Base-by-base conservation (phyloP, 2,329 filamentous ascomycete genomes). In the Aspergillus pseudoterreus region DNA sequence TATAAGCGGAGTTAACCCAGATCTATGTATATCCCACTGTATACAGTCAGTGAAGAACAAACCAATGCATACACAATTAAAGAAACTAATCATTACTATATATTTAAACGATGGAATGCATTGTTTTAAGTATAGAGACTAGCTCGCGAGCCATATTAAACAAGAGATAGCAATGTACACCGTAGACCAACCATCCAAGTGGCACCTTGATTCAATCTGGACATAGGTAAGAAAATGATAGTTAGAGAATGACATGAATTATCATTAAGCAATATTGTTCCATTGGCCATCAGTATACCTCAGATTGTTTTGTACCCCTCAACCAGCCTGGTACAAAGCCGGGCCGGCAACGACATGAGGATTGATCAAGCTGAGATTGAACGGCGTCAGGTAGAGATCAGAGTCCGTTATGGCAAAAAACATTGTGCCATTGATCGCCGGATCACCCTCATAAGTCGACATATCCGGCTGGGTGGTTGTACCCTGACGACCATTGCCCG, bases 321-420 rank as follows among this genome's bases (percentile, higher is more conserved):
- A 94, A 58, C 89, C 90, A 61, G 88, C 84, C 72, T 90, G 86
- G 69, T 92, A 94, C 35, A 94, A 65, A 48, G 82, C 86, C 49
- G 91, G 76, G 24, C 75, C 75, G 19, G 89, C 88, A 50, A 83
- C 82, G 33, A 94, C 85, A 61, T 91, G 87, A 0, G 87, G 83
- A 57, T 94, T 92, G 17, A 92, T 76, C 77, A 82, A 78, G 21
- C 76, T 81, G 53, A 92, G 52, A 64, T 94, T 94, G 70, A 89
- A 92, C 0, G 88, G 86, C 6, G 88, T 92, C 2, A 92, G 78
- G 54, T 76, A 83, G 0, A 85, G 58, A 57, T 91, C 80, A 0
- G 69, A 65, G 61, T 92, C 88, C 0, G 88, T 92, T 10, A 95
- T 65, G 0, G 84, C 86, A 43, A 95, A 73, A 65, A 92, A 94